Conservation (phyloP, 208 protist genomes). For the Acanthamoeba rhysodes region DNA sequence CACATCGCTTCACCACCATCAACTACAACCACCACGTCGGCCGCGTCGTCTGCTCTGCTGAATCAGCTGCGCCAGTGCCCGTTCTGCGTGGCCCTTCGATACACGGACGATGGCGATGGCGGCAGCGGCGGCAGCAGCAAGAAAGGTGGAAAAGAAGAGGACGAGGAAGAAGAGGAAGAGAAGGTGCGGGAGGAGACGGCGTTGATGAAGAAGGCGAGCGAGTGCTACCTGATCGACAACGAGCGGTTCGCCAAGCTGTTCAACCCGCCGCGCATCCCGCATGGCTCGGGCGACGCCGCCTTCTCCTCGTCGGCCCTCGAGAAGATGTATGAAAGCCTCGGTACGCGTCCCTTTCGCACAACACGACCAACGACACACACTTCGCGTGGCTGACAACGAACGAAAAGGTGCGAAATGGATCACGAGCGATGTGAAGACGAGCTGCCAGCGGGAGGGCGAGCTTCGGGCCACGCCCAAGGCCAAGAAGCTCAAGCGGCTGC, state of each 20-base stretch:
- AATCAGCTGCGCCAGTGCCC: slow-evolving; percentile 18
- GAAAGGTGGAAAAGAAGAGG: neutral
- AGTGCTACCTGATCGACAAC: slow-evolving; percentile 61
- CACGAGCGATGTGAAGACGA: slow-evolving; percentile 47
- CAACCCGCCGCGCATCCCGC: slow-evolving; percentile 32
- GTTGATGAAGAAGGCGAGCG: slow-evolving; percentile 39
- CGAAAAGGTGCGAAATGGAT: slow-evolving; percentile 7
- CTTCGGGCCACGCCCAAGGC: neutral
- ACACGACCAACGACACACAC: neutral
- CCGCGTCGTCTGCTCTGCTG: neutral
- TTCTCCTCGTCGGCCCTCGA: slow-evolving; percentile 21
- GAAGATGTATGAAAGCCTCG: slow-evolving; percentile 12
- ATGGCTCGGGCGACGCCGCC: neutral
- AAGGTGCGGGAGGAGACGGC: neutral
- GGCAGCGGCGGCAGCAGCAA: neutral
- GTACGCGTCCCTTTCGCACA: neutral
- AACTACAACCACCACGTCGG: neutral
- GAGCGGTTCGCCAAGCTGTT: slow-evolving; percentile 43
- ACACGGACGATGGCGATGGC: neutral
- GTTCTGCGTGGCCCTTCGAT: slow-evolving; percentile 24
- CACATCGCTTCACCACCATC: neutral
- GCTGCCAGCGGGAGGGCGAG: neutral
- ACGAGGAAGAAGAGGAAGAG: neutral
- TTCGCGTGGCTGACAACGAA: too few relatives aligned
- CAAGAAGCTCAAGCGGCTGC: neutral